A percentile compares a stretch with the other conserved stretches of the same genome.
Conservation (phyloP, 345 rosid species). For the Bretschneidera sinensis region DNA sequence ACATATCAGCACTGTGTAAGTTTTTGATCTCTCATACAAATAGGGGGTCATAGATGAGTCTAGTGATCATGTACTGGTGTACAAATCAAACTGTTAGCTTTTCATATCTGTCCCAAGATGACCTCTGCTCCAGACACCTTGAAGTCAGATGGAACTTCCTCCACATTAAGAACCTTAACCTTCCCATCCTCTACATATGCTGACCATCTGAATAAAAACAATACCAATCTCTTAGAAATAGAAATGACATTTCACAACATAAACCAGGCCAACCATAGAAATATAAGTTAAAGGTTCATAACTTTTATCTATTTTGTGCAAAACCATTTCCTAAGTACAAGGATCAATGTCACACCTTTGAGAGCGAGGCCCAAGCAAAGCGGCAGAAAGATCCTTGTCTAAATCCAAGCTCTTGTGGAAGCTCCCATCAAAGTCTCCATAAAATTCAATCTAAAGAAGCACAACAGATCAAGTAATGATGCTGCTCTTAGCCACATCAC, state of each 20-base stretch:
- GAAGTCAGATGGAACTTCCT: constrained; percentile 85
- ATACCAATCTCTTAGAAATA: neutral
- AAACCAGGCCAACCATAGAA: neutral
- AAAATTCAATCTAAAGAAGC: constrained; percentile 65
- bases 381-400: constrained; percentile 79
- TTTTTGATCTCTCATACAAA: neutral
- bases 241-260: too few relatives aligned
- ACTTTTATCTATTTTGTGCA: too few relatives aligned
- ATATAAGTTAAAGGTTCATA: too few relatives aligned
- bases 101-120: constrained; percentile 69
- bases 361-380: constrained; percentile 83
- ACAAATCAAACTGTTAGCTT: neutral
- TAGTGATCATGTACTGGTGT: too few relatives aligned
- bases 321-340: neutral
- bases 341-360: constrained; percentile 39
- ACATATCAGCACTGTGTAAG: too few relatives aligned
- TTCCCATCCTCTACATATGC: constrained; percentile 82
- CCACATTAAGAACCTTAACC: constrained; percentile 73
- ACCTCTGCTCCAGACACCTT: constrained; percentile 79
- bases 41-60: neutral
- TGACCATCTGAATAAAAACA: constrained; percentile 61
- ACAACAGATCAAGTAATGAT: neutral
- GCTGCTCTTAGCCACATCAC: neutral
- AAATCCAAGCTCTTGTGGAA: constrained; percentile 90
- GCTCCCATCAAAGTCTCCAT: constrained; percentile 81